phyloP scores from a whole-genome alignment of 2,329 filamentous ascomycete species.

The Coniochaeta hoffmannii region DNA sequence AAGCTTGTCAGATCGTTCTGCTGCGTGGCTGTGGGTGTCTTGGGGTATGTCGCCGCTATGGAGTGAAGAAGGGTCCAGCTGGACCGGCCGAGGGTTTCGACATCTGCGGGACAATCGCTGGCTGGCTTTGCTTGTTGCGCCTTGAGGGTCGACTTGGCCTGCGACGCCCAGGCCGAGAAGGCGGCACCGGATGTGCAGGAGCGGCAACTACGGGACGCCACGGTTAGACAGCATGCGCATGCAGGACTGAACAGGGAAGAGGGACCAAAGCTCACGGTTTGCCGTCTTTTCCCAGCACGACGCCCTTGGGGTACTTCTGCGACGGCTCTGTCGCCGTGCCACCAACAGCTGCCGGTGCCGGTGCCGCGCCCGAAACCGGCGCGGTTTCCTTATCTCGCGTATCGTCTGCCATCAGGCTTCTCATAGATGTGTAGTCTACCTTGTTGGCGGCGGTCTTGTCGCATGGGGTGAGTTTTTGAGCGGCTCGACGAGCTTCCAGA shows the following conservation, averaged over 20 bases:
- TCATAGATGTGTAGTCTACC: background rate
- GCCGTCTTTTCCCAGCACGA: constrained; percentile 71
- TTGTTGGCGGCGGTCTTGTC: too few species aligned
- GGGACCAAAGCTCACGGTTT: constrained; percentile 59
- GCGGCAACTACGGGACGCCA: constrained; percentile 54
- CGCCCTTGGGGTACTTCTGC: constrained; percentile 59
- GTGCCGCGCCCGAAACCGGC: background rate
- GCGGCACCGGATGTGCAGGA: constrained; percentile 59
- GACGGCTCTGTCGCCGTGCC: constrained; percentile 23
- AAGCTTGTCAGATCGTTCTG: constrained; percentile 74
- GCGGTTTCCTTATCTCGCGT: constrained; percentile 4
- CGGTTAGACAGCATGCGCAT: constrained; percentile 4
- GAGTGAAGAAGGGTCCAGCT: constrained; percentile 93
- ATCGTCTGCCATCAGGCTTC: constrained; percentile 2
- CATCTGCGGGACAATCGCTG: constrained; percentile 78
- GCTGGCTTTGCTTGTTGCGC: constrained; percentile 18
- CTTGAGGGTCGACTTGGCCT: constrained; percentile 33
- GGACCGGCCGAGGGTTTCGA: constrained; percentile 76
- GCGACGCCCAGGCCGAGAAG: constrained; percentile 54
- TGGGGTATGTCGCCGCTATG: constrained; percentile 81
- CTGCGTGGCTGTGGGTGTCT: constrained; percentile 55
- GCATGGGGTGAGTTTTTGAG: too few species aligned
- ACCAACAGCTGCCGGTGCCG: background rate
- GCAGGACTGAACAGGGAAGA: constrained; percentile 4
- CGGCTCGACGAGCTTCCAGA: too few species aligned